A percentile compares a stretch with the other conserved stretches of the same genome.
Conservation (phyloP, 2,329 filamentous ascomycete genomes). For the Aspergillus ochraceoroseus region DNA sequence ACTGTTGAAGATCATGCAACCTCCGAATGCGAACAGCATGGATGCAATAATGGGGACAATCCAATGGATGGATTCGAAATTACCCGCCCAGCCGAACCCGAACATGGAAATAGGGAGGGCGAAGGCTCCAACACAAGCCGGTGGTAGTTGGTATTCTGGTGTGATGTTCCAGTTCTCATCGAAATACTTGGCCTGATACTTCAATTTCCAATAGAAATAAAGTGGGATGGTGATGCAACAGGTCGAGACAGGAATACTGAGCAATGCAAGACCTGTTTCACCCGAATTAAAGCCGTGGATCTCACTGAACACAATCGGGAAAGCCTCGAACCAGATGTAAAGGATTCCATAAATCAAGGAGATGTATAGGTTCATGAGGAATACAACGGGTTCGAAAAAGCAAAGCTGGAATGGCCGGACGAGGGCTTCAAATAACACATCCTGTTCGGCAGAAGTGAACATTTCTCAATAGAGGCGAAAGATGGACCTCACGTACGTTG, state of each 20-base stretch:
- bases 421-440: too few relatives aligned
- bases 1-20: slow-evolving; percentile 66
- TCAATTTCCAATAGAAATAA: slow-evolving; percentile 35
- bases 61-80: slow-evolving; percentile 57
- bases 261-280: slow-evolving; percentile 23
- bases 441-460: too few relatives aligned
- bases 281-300: slow-evolving; percentile 35
- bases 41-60: slow-evolving; percentile 61
- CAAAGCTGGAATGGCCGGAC: slow-evolving; percentile 44
- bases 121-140: slow-evolving; percentile 56
- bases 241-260: slow-evolving; percentile 28
- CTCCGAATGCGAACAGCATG: slow-evolving; percentile 62
- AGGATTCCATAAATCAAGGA: slow-evolving; percentile 26
- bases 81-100: slow-evolving; percentile 62
- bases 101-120: slow-evolving; percentile 62
- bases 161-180: slow-evolving; percentile 22
- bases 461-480: too few relatives aligned
- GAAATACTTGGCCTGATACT: slow-evolving; percentile 17
- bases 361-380: slow-evolving; percentile 24
- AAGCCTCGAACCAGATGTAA: slow-evolving; percentile 48
- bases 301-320: slow-evolving; percentile 24
- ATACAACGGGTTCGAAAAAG: slow-evolving; percentile 45
- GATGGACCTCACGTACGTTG: too few relatives aligned
- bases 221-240: slow-evolving; percentile 35
- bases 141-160: slow-evolving; percentile 51